Evolutionary conservation across 225 moss, liverwort and hornwort genomes (phyloP).

Genomic region (Asterella californica): DNA sequence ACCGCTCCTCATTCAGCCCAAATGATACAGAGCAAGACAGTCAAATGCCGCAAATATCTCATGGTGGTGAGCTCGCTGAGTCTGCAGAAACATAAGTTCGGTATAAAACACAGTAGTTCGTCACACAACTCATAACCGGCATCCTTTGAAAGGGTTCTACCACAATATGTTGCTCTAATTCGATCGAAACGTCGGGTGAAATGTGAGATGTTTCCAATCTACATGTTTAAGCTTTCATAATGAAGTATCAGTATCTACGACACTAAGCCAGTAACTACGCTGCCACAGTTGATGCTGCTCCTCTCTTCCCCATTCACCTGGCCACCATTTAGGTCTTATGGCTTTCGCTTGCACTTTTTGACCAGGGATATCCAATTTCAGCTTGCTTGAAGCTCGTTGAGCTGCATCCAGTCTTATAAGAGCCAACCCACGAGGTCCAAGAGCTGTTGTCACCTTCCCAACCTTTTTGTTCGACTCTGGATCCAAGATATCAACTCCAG

Average conservation of each 20-base stretch:
- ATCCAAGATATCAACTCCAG: slow-evolving; percentile 61
- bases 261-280: neutral
- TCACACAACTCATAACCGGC: neutral
- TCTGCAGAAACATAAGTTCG: neutral
- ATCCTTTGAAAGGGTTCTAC: too few species aligned
- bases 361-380: slow-evolving; percentile 48
- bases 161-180: neutral
- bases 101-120: neutral
- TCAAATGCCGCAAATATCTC: neutral
- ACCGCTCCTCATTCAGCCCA: neutral
- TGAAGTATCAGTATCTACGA: neutral
- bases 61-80: neutral
- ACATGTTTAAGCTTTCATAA: neutral
- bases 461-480: slow-evolving; percentile 60
- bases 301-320: slow-evolving; percentile 73
- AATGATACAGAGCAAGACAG: neutral
- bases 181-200: too few species aligned
- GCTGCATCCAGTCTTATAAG: slow-evolving; percentile 65
- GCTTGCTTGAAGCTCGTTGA: slow-evolving; percentile 39
- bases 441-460: slow-evolving; percentile 77
- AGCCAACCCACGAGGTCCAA: slow-evolving; percentile 83
- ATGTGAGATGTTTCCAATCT: neutral
- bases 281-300: slow-evolving; percentile 28
- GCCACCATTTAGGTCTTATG: slow-evolving; percentile 89
- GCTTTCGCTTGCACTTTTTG: slow-evolving; percentile 48